A percentile compares a stretch with the other conserved stretches of the same genome.
phyloP scores from a whole-genome alignment of 2,329 filamentous ascomycete genomes.

The Plectosphaerella plurivora region DNA sequence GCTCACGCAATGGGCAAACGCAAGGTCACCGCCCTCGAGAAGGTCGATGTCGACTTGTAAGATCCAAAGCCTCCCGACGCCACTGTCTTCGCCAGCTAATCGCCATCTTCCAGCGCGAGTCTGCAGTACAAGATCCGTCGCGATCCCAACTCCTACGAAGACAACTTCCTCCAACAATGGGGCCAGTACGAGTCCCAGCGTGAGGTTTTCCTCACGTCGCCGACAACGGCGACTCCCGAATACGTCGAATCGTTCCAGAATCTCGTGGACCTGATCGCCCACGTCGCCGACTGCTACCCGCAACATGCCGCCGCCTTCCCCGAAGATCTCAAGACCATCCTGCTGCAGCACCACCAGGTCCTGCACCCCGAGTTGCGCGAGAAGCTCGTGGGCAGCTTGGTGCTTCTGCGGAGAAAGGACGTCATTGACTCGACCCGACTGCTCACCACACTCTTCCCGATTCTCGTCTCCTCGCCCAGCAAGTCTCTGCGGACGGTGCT shows the following conservation, averaged over 20 bases:
- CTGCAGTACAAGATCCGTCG: constrained; percentile 87
- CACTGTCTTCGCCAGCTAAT: constrained; percentile 18
- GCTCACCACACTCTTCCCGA: constrained; percentile 88
- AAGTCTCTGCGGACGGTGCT: constrained; percentile 81
- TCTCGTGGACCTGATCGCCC: constrained; percentile 87
- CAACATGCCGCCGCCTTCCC: constrained; percentile 73
- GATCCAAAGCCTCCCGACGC: constrained; percentile 18
- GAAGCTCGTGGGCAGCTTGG: constrained; percentile 88
- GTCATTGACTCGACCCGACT: constrained; percentile 81
- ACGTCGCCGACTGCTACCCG: constrained; percentile 91
- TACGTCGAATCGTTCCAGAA: constrained; percentile 83
- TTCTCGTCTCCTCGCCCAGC: constrained; percentile 86
- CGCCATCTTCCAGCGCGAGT: constrained; percentile 55
- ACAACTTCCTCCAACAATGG: constrained; percentile 85
- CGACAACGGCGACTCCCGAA: constrained; percentile 70
- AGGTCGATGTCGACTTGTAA: constrained; percentile 85
- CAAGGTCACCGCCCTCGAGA: constrained; percentile 88
- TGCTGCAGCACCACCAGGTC: constrained; percentile 76
- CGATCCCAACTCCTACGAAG: constrained; percentile 85
- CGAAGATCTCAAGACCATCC: constrained; percentile 73
- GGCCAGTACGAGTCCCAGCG: constrained; percentile 87
- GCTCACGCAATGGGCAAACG: constrained; percentile 70
- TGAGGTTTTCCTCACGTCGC: constrained; percentile 85
- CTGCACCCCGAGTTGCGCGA: constrained; percentile 83
- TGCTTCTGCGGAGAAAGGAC: constrained; percentile 85